Conservation (phyloP, 2,329 filamentous ascomycete species). For the Plenodomus tracheiphilus region DNA sequence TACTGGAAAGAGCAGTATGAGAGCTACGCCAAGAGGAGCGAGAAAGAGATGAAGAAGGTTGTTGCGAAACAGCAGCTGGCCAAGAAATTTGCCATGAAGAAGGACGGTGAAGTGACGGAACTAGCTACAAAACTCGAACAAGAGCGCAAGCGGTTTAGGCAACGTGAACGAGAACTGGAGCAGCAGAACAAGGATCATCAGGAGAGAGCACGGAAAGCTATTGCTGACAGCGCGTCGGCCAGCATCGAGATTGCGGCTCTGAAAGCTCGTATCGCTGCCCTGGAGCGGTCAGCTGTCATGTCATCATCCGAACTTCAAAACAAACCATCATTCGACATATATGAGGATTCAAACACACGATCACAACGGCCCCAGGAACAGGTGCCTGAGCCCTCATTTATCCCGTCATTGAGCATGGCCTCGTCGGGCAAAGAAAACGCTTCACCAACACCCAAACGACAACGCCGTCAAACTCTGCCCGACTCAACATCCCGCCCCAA, state of each 20-base stretch:
- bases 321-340: conserved; percentile 34
- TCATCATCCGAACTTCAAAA: conserved; percentile 18
- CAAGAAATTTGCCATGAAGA: conserved; percentile 77
- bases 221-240: conserved; percentile 37
- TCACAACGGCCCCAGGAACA: conserved; percentile 12
- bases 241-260: conserved; percentile 40
- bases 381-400: conserved; percentile 16
- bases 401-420: conserved; percentile 18
- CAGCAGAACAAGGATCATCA: conserved; percentile 57
- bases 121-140: conserved; percentile 67
- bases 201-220: conserved; percentile 38
- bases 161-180: conserved; percentile 68
- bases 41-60: conserved; percentile 74
- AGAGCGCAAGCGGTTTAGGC: conserved; percentile 66
- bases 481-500: conserved; percentile 15
- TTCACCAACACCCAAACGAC: conserved; percentile 26
- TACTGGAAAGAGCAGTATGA: conserved; percentile 83
- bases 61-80: conserved; percentile 79
- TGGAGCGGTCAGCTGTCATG: conserved; percentile 29
- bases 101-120: conserved; percentile 71
- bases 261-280: conserved; percentile 34
- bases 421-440: conserved; percentile 37
- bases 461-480: conserved; percentile 29
- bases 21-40: conserved; percentile 71
- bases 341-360: conserved; percentile 28